Evolutionary conservation across 768 basidiomycete species (phyloP), one percentile per base, ranked within the genome.

Genomic region (Suillus weaverae): DNA sequence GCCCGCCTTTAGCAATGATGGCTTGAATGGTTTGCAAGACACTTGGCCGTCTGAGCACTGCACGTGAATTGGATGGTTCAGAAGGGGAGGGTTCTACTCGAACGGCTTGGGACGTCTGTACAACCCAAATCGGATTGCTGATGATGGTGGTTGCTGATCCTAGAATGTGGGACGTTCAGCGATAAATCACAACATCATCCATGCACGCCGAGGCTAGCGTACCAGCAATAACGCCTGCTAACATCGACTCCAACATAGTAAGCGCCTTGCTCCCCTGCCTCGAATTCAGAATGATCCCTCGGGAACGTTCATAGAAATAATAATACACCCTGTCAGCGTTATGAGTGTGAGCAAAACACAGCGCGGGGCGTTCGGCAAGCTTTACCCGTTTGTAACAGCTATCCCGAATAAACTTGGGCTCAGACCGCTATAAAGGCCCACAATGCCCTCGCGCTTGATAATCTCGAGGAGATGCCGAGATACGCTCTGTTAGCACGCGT

Each of bases 91-190:
- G 35, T 60, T 81, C 73, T 76, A 87, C 76, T 39, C 81, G 84
- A 38, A 91, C 89, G 10, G 91, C 89, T 74, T 97, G 95, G 9
- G 90, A 89, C 6, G 94, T 95, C 74, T 99, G 95, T 26, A 99
- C 83, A 56, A 97, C 95, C 97, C 97, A 99, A 66, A 99, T 90
- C 3, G 97, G 97, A 77, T 99, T 98, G 74, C 88, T 91, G 67
- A 93, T 83, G 67, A 97, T 77, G 4, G 94, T 91, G 4, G 97
- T 97, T 13, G 91, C 91, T 50, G 91, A 90, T 44, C 95, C 96
- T 94, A 64, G 35, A 46, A 44, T 22, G 44, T 53, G 11, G 39
- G 39, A 16, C 11, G 16, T 46, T 65, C 11, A 39, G 16, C 26
- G 13, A 44, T 43, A 32, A 35, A 33, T 35, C 60, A 59, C 14